These are phyloP conservation scores for Stropharia rugosoannulata DNA, from an alignment of 768 basidiomycete genomes.

Conservation along the genomic window DNA sequence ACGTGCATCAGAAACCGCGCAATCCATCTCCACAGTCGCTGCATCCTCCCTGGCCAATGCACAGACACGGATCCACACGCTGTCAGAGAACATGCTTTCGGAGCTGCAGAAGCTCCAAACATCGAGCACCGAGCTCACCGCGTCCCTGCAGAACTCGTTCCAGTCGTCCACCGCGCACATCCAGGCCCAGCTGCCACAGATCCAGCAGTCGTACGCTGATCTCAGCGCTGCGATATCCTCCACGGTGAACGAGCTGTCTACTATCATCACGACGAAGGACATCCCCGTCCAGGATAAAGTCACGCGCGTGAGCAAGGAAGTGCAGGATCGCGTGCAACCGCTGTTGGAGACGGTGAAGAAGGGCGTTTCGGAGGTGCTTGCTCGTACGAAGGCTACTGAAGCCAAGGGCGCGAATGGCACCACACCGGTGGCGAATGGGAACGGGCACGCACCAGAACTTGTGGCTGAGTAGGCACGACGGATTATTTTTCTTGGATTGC, in stretches of 20 bases:
- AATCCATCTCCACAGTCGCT: conserved; percentile 58
- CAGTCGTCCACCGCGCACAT: conserved; percentile 35
- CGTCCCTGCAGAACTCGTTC: conserved; percentile 37
- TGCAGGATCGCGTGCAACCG: conserved; percentile 60
- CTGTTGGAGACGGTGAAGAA: conserved; percentile 53
- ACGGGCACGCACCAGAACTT: conserved; percentile 8
- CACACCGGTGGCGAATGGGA: conserved; percentile 6
- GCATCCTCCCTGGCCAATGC: conserved; percentile 55
- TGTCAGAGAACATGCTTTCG: conserved; percentile 64
- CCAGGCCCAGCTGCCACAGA: conserved; percentile 50
- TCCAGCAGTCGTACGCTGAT: conserved; percentile 59
- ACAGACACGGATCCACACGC: conserved; percentile 53
- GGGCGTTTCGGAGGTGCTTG: conserved; percentile 38
- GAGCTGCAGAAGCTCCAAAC: conserved; percentile 69
- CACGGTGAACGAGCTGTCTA: conserved; percentile 51
- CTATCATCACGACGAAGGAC: conserved; percentile 52
- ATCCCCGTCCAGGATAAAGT: conserved; percentile 65
- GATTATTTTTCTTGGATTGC: neutral
- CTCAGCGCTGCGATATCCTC: conserved; percentile 42
- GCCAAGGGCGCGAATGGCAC: neutral
- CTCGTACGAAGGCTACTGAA: conserved; percentile 4
- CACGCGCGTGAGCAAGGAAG: conserved; percentile 51
- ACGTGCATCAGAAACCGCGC: conserved; percentile 67
- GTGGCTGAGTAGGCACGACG: neutral
- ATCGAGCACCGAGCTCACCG: conserved; percentile 50